These are phyloP conservation scores for Earliella scabrosa DNA, from an alignment of 1,284 basidiomycete species.

Conservation along the genomic window DNA sequence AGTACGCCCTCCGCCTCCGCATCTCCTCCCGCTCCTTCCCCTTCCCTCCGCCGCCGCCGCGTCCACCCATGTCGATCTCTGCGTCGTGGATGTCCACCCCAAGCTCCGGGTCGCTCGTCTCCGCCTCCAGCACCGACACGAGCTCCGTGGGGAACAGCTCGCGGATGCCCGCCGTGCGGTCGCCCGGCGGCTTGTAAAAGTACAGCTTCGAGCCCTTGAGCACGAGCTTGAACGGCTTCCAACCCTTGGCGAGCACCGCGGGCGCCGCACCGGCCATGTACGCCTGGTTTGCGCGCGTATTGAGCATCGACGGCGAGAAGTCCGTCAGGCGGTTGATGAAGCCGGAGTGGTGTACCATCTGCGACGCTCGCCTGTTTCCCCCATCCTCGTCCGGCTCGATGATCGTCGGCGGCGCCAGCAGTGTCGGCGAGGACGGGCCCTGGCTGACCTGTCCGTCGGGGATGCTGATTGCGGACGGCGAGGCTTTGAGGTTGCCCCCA, in stretches of 20 bases:
- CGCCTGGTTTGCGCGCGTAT: slow-evolving; percentile 37
- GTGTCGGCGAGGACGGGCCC: slow-evolving; percentile 36
- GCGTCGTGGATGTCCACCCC: slow-evolving; percentile 39
- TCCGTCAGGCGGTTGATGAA: slow-evolving; percentile 76
- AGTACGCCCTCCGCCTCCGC: slow-evolving; percentile 72
- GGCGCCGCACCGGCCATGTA: slow-evolving; percentile 29
- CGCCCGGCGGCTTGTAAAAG: slow-evolving; percentile 81
- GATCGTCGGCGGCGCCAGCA: slow-evolving; percentile 57
- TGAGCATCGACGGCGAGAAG: slow-evolving; percentile 41
- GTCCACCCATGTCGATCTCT: slow-evolving; percentile 30
- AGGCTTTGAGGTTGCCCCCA: slow-evolving; percentile 20
- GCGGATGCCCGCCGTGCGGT: slow-evolving; percentile 63
- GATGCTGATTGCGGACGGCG: slow-evolving; percentile 19
- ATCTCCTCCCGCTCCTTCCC: slow-evolving; percentile 39
- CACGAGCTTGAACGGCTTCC: slow-evolving; percentile 84
- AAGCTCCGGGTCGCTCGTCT: slow-evolving; percentile 35
- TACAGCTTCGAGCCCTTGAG: slow-evolving; percentile 81
- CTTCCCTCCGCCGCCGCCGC: slow-evolving; percentile 33
- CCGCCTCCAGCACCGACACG: slow-evolving; percentile 55
- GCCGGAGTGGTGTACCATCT: slow-evolving; percentile 73
- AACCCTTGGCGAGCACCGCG: slow-evolving; percentile 57
- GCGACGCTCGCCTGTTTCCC: slow-evolving; percentile 62
- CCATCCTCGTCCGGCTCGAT: slow-evolving; percentile 43
- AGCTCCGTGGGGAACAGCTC: slow-evolving; percentile 73
- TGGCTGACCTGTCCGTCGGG: slow-evolving; percentile 26